These are phyloP conservation scores for Candida boleticola DNA, from an alignment of 805 yeast species.

Conservation along the genomic window DNA sequence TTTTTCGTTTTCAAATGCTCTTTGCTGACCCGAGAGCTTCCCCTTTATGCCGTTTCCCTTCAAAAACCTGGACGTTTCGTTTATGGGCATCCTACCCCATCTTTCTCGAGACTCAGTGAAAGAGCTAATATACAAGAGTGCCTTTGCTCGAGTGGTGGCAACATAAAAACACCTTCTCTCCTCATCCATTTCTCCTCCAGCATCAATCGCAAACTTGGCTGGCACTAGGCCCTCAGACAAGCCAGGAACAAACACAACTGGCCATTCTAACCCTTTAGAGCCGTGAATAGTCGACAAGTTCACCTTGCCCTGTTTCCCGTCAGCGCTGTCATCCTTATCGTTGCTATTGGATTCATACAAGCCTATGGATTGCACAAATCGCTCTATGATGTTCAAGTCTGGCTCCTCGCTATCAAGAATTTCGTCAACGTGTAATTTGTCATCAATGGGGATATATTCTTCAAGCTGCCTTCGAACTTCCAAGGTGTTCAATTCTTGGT, in stretches of 20 bases:
- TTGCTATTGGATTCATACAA: conserved; percentile 27
- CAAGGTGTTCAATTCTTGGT: conserved; percentile 31
- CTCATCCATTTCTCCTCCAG: conserved; percentile 44
- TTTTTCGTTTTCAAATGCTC: neutral
- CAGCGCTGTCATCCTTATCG: conserved; percentile 18
- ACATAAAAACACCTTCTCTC: conserved; percentile 87
- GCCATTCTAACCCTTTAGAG: conserved; percentile 95
- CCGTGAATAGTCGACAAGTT: conserved; percentile 83
- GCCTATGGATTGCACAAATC: conserved; percentile 33
- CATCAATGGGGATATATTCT: conserved; percentile 33
- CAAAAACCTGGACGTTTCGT: conserved; percentile 2
- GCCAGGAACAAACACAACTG: conserved; percentile 80
- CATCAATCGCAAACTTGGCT: conserved; percentile 43
- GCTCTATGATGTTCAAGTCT: conserved; percentile 14
- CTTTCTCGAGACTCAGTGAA: conserved; percentile 12
- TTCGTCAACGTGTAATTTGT: conserved; percentile 14
- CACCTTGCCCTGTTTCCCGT: conserved; percentile 10
- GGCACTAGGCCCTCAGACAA: conserved; percentile 68
- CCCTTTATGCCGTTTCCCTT: neutral
- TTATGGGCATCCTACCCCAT: conserved; percentile 5
- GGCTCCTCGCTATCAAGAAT: conserved; percentile 12
- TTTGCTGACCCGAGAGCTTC: neutral
- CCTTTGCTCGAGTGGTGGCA: conserved; percentile 81
- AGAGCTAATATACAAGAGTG: conserved; percentile 46
- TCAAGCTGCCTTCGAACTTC: conserved; percentile 39